Base-by-base conservation (phyloP, 257 asterid species). In the Voacanga thouarsii region DNA sequence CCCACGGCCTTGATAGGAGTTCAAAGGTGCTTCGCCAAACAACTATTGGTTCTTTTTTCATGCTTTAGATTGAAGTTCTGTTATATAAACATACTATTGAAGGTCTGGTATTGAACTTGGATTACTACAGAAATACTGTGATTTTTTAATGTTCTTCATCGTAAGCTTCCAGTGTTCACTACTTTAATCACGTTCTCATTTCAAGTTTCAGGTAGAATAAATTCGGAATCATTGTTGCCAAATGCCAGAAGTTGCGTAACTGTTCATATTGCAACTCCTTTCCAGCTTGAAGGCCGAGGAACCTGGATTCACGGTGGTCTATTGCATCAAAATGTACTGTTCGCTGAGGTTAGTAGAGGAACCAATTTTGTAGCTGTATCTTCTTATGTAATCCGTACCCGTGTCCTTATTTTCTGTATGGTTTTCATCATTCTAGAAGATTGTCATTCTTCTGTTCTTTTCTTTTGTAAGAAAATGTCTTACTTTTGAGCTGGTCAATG, bases 1-100 rank as follows among this genome's bases (percentile, higher is more conserved):
- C 99, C 75, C 99, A 95, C 73, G 98, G 99, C 79, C 91, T 95
- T 82, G 98, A 93, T 85, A 92, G 98, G 74, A 90, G 97, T 88
- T 87, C 99, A 60, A 91, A 89, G 88, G 97, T 95, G 91, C 98
- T 93, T 75, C 92, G 92, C 77, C 94, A 88, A 82, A 95, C 99
- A 66, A 90, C 98, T 66, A 83, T 88, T 67, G 96, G 96, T 74
- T 72, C 95, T n/a, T 82, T 91, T 83, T 93, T 90, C 89, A 83
- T 87, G 92, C 85, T 91, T 79, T 92, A 90, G 92, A 83, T 89
- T 81, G 83, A 72, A 61, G 76, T 61, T 75, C 66, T 81, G 78
- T 81, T 71, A 67, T 75, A 67, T 26, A 50, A 75, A 60, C 74
- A 63, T 79, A 51, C 67, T 70, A 77, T 70, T 78, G 82, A 86